Conservation (phyloP, 1,284 basidiomycete species). For the Anthracocystis setariae region DNA sequence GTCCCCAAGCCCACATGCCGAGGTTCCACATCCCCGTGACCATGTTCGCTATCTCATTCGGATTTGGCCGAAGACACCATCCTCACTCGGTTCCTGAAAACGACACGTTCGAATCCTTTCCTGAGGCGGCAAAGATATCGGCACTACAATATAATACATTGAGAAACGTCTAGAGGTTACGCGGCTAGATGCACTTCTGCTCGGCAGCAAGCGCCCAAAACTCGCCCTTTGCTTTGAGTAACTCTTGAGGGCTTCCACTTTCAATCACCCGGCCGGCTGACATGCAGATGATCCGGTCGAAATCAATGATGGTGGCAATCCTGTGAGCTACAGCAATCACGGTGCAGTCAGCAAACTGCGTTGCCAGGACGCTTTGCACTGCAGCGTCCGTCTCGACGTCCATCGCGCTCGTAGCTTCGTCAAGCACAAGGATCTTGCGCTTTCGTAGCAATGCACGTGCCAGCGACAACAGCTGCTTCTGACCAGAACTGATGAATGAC, state of each 20-base stretch:
- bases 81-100: not conserved
- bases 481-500: conserved; percentile 42
- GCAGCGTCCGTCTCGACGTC: conserved; percentile 45
- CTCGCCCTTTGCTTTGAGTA: conserved; percentile 39
- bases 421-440: conserved; percentile 72
- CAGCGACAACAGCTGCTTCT: conserved; percentile 68
- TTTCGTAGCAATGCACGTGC: conserved; percentile 72
- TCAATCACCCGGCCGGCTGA: conserved; percentile 75
- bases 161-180: no score
- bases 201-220: conserved; percentile 55
- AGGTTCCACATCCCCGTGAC: not conserved
- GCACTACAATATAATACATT: no score
- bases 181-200: conserved; percentile 46
- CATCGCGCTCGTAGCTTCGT: conserved; percentile 69
- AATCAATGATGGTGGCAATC: conserved; percentile 78
- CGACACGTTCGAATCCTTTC: not conserved
- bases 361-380: conserved; percentile 75
- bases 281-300: conserved; percentile 80
- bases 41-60: not conserved
- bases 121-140: no score
- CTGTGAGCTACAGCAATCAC: conserved; percentile 72
- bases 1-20: not conserved
- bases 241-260: conserved; percentile 70
- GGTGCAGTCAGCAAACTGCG: conserved; percentile 51
- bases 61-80: not conserved